These are phyloP conservation scores for Skeletonema tropicum DNA, from an alignment of 108 stramenopile genomes.

Conservation along the genomic window DNA sequence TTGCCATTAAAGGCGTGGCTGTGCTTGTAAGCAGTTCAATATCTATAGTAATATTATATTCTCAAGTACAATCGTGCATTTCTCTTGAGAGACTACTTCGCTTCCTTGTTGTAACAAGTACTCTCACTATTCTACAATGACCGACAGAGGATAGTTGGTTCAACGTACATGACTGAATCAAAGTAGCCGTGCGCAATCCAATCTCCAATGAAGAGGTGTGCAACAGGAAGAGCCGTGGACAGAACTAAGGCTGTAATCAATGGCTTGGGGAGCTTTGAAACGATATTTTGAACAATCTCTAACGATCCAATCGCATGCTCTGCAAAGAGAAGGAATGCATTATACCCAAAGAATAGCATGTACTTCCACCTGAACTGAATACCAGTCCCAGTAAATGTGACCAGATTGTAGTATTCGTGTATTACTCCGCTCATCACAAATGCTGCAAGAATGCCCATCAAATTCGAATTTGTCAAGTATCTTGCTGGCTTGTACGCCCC, in stretches of 20 bases:
- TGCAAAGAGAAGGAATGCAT: slow-evolving; percentile 47
- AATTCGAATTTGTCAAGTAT: slow-evolving; percentile 14
- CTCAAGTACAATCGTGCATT: neutral
- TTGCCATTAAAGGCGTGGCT: neutral
- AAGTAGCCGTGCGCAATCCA: slow-evolving; percentile 40
- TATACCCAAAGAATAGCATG: slow-evolving; percentile 62
- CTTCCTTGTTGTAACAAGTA: neutral
- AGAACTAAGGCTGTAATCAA: slow-evolving; percentile 47
- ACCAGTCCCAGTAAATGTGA: slow-evolving; percentile 25
- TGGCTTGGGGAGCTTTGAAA: slow-evolving; percentile 37
- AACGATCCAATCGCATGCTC: slow-evolving; percentile 40
- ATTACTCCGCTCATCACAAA: slow-evolving; percentile 54
- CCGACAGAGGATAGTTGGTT: neutral
- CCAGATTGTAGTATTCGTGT: slow-evolving; percentile 55
- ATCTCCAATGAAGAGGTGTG: slow-evolving; percentile 57
- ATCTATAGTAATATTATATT: neutral
- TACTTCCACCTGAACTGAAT: slow-evolving; percentile 34
- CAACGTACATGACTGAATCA: slow-evolving; percentile 24
- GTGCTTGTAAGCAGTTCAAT: neutral
- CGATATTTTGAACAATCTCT: slow-evolving; percentile 27
- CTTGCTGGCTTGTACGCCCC: slow-evolving; percentile 73
- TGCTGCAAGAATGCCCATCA: slow-evolving; percentile 39
- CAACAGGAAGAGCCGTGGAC: slow-evolving; percentile 49
- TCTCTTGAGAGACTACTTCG: too few relatives aligned
- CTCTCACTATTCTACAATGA: neutral